phyloP scores from a whole-genome alignment of 2,329 filamentous ascomycete species.

The Colletotrichum graminicola region DNA sequence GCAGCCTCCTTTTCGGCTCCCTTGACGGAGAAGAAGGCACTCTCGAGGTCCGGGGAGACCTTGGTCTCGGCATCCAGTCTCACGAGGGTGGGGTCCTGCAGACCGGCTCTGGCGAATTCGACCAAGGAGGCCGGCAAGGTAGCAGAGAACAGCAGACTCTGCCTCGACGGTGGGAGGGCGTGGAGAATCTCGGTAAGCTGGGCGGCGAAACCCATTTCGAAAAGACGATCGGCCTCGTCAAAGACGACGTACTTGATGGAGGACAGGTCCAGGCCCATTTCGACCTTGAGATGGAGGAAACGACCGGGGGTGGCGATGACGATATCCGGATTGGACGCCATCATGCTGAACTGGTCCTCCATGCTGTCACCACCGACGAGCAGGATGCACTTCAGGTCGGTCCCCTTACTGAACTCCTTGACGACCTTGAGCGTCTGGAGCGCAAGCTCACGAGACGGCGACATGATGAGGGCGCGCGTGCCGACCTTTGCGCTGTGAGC shows the following conservation, averaged over 20 bases:
- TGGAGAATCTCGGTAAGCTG: conserved; percentile 95
- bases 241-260: conserved; percentile 96
- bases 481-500: conserved; percentile 89
- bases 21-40: conserved; percentile 94
- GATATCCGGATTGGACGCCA: conserved; percentile 96
- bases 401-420: conserved; percentile 91
- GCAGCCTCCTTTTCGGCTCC: conserved; percentile 94
- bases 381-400: conserved; percentile 89
- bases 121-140: conserved; percentile 94
- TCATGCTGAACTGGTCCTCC: conserved; percentile 93
- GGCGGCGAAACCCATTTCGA: conserved; percentile 98
- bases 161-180: conserved; percentile 83
- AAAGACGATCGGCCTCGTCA: conserved; percentile 95
- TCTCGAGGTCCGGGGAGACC: conserved; percentile 94
- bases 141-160: conserved; percentile 95
- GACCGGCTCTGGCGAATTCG: conserved; percentile 92
- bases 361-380: conserved; percentile 95
- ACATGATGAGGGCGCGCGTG: conserved; percentile 87
- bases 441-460: conserved; percentile 92
- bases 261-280: conserved; percentile 93
- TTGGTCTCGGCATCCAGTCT: conserved; percentile 95
- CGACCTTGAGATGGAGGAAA: conserved; percentile 95
- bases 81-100: conserved; percentile 92
- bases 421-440: conserved; percentile 96
- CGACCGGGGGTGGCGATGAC: conserved; percentile 97